Base-by-base conservation (phyloP, 257 asterid species). In the Solanum megistacrolobum region DNA sequence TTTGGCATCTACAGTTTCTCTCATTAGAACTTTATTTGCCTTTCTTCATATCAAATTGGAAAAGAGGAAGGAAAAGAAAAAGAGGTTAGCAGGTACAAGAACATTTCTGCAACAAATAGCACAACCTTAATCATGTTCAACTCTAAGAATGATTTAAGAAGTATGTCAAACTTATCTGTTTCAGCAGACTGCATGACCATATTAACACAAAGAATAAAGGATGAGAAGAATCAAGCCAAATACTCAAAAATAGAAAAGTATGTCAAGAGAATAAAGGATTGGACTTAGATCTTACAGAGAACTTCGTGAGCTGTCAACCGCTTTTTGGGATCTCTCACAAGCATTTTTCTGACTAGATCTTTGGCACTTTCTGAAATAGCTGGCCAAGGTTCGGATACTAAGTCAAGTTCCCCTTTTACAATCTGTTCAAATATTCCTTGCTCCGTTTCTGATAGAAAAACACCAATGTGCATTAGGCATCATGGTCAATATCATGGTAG, bases 361-460 rank as follows among this genome's bases (percentile, higher is more conserved):
- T 94, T 94, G 32, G 95, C 96, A 74, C 95, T 90, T 27, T 92
- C 94, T 7, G 96, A 94, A 83, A 94, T 88, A 78, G 91, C 90
- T 23, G 97, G 97, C 96, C 97, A 93, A 84, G 97, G 96, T 88
- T 94, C 96, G 34, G 97, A 93, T 23, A 82, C 91, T 88, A 93
- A 94, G 86, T 94, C 95, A n/a, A 94, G 94, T 36, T 94, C 94
- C 58, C 97, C 97, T 88, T 72, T 94, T 86, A 94, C 90, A 88
- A 94, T 95, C 91, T 94, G 97, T 89, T 94, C 95, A 62, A 93
- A 93, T 83, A 93, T 93, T 65, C 95, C 95, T 90, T 93, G 95
- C 65, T 94, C 95, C 89, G 92, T 86, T 87, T 94, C 97, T 94
- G 93, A 85, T 88, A 23, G 38, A 43, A 83, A 55, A 85, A 89